Evolutionary conservation across 257 asterid species (phyloP).

Genomic region (Salvia rosmarinus): DNA sequence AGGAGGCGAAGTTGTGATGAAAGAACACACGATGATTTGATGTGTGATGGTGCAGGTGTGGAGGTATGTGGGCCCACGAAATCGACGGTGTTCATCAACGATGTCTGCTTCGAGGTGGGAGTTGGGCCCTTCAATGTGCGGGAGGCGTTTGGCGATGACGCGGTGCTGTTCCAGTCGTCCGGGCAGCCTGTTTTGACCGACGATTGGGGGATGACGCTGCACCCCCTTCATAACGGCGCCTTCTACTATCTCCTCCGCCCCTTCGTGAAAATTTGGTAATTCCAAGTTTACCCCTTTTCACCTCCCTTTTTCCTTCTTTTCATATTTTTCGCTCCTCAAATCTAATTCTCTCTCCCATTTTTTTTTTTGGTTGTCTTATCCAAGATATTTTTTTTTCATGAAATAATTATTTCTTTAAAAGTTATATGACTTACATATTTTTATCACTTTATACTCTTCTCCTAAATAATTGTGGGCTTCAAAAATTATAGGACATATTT

Average conservation of each 20-base stretch:
- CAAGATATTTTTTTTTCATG: too few species aligned
- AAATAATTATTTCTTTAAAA: too few species aligned
- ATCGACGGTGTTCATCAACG: constrained; percentile 84
- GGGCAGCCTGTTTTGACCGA: constrained; percentile 80
- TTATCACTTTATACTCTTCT: too few species aligned
- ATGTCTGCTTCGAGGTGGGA: constrained; percentile 84
- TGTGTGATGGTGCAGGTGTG: constrained; percentile 52
- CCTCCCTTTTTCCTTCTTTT: not conserved
- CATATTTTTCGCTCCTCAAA: not conserved
- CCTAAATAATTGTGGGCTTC: too few species aligned
- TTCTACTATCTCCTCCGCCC: constrained; percentile 78
- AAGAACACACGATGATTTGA: constrained; percentile 30
- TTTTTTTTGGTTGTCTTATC: too few species aligned
- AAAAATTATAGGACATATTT: too few species aligned
- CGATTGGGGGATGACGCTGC: constrained; percentile 78
- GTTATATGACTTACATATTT: too few species aligned
- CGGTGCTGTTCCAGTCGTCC: constrained; percentile 67
- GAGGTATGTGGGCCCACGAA: constrained; percentile 47
- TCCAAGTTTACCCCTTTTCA: not conserved
- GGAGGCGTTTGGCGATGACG: constrained; percentile 87
- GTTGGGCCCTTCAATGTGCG: constrained; percentile 66
- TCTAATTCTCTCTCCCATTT: too few species aligned
- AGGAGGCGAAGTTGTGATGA: not conserved
- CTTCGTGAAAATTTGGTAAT: constrained; percentile 46
- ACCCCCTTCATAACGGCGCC: constrained; percentile 82